phyloP scores from a whole-genome alignment of 768 basidiomycete genomes.

The Terana coerulea region DNA sequence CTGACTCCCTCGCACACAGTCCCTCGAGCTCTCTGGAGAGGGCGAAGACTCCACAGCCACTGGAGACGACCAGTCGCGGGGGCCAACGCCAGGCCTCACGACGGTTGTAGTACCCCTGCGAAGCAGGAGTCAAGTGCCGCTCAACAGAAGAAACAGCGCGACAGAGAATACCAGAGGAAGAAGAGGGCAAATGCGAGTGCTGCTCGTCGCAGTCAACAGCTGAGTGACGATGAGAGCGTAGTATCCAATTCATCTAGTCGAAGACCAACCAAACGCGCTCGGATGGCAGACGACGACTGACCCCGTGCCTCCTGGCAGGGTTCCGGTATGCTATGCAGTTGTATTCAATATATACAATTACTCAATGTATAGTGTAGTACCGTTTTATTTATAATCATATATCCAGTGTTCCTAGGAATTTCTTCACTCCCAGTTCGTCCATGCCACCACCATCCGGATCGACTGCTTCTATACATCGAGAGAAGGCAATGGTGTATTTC shows the following conservation, averaged over 20 bases:
- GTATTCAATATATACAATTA: conserved; percentile 5
- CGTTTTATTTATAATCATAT: conserved; percentile 23
- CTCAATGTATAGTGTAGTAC: conserved; percentile 3
- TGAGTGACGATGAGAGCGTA: conserved; percentile 68
- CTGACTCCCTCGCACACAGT: conserved; percentile 40
- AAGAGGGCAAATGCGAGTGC: conserved; percentile 65
- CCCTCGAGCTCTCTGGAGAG: conserved; percentile 71
- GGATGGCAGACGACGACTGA: conserved; percentile 65
- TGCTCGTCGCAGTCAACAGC: conserved; percentile 30
- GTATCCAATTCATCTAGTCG: conserved; percentile 35
- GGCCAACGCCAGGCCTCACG: conserved; percentile 67
- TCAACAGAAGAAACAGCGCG: conserved; percentile 74
- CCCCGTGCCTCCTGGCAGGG: background rate
- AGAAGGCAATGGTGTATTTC: conserved; percentile 69
- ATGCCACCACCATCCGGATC: conserved; percentile 72
- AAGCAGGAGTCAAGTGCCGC: conserved; percentile 62
- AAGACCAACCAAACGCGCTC: conserved; percentile 65
- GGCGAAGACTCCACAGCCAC: conserved; percentile 58
- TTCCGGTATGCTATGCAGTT: background rate
- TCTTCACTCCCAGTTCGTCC: conserved; percentile 49
- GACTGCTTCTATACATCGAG: conserved; percentile 76
- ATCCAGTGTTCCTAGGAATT: conserved; percentile 47
- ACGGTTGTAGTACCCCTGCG: conserved; percentile 79
- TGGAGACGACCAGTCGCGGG: conserved; percentile 64
- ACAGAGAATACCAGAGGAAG: conserved; percentile 76